These are phyloP conservation scores for Scheffersomyces ergatensis DNA, from an alignment of 805 yeast species.

Conservation along the genomic window DNA sequence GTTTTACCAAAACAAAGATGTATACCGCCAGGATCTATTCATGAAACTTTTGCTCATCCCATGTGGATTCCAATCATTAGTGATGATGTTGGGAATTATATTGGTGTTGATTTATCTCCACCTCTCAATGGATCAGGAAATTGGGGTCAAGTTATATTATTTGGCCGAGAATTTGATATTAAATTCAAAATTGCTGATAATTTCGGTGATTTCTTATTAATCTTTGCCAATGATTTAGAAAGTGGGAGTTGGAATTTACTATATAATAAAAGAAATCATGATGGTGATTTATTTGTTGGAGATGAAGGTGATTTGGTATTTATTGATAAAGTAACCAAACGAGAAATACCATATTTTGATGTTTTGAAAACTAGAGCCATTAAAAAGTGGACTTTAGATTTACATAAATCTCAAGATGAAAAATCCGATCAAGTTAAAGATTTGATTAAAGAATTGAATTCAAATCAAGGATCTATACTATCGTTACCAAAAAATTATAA, in stretches of 20 bases:
- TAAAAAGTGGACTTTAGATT: constrained; percentile 29
- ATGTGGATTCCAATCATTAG: constrained; percentile 91
- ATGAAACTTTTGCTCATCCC: constrained; percentile 79
- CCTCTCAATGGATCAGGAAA: constrained; percentile 62
- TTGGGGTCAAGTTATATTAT: constrained; percentile 89
- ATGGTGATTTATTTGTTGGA: constrained; percentile 57
- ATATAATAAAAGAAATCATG: constrained; percentile 46
- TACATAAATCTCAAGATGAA: constrained; percentile 14
- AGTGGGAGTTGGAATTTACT: constrained; percentile 75
- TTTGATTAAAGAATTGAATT: constrained; percentile 17
- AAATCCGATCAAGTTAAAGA: not conserved
- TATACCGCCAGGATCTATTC: constrained; percentile 73
- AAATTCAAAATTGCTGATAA: constrained; percentile 83
- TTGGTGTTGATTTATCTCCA: constrained; percentile 74
- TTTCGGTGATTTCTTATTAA: constrained; percentile 84
- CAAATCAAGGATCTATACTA: constrained; percentile 17
- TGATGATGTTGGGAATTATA: constrained; percentile 87
- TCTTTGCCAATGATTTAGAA: constrained; percentile 85
- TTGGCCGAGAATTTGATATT: constrained; percentile 91
- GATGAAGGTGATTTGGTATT: constrained; percentile 75
- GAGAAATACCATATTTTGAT: constrained; percentile 39
- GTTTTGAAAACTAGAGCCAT: constrained; percentile 33
- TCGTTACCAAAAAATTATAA: constrained; percentile 15
- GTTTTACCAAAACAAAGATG: constrained; percentile 51
- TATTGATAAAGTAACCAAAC: constrained; percentile 56